A percentile compares a stretch with the other conserved stretches of the same genome.
phyloP scores from a whole-genome alignment of 2,329 filamentous ascomycete species.

The Aspergillus ibericus region DNA sequence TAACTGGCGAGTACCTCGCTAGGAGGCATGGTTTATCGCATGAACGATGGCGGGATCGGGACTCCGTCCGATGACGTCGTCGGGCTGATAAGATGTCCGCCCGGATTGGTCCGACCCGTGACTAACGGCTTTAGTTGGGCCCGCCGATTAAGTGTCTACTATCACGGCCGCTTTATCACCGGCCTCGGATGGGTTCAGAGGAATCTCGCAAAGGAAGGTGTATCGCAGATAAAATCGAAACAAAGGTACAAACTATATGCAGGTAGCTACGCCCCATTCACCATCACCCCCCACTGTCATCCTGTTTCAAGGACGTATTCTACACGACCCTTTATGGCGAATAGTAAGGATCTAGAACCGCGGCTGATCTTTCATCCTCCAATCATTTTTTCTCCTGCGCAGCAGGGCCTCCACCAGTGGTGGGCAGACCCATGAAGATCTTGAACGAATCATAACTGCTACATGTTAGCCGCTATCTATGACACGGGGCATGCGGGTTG shows the following conservation, averaged over 20 bases:
- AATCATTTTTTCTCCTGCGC: slow-evolving; percentile 45
- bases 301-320: not conserved
- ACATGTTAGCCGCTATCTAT: slow-evolving; percentile 23
- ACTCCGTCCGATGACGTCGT: not conserved
- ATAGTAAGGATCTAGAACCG: not conserved
- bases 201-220: not conserved
- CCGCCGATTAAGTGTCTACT: not conserved
- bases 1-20: not conserved
- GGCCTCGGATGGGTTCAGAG: not conserved
- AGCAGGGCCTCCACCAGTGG: slow-evolving; percentile 67
- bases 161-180: not conserved
- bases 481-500: not conserved
- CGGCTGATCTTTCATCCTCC: not conserved
- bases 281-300: not conserved
- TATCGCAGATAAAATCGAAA: not conserved
- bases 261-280: slow-evolving; percentile 9
- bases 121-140: slow-evolving; percentile 19
- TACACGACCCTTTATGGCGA: not conserved
- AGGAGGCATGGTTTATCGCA: no score
- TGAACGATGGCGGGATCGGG: not conserved
- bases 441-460: slow-evolving; percentile 72
- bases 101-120: slow-evolving; percentile 19
- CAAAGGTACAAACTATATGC: not conserved
- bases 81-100: slow-evolving; percentile 29
- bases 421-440: slow-evolving; percentile 84